phyloP scores from a whole-genome alignment of 306 rosid genomes.

The Ceratonia siliqua region DNA sequence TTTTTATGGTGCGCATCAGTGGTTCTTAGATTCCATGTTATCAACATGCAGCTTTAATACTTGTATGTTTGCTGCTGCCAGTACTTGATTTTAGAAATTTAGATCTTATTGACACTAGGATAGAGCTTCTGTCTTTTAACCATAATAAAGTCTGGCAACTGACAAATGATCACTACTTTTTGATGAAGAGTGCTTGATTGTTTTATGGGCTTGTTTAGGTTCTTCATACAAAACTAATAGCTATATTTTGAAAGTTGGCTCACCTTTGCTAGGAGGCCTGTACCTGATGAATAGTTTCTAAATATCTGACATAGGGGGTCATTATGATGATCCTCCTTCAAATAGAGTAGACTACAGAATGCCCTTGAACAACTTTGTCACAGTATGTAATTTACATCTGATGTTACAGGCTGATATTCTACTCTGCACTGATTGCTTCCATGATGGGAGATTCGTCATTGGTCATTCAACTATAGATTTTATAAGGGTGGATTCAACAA shows the following conservation, averaged over 20 bases:
- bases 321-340: constrained; percentile 21
- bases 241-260: neutral
- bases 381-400: constrained; percentile 35
- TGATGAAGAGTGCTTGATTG: neutral
- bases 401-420: constrained; percentile 74
- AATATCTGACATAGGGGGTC: constrained; percentile 1
- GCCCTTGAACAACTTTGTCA: neutral
- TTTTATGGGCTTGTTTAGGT: constrained; percentile 7
- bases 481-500: constrained; percentile 59
- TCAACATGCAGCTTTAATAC: constrained; percentile 1
- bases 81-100: constrained; percentile 12
- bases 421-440: constrained; percentile 86
- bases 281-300: neutral
- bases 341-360: constrained; percentile 25
- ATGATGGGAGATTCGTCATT: constrained; percentile 79
- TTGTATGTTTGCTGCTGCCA: constrained; percentile 10
- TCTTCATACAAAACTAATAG: neutral
- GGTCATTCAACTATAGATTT: constrained; percentile 96
- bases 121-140: constrained; percentile 21
- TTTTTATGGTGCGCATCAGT: neutral
- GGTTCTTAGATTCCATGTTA: constrained; percentile 5
- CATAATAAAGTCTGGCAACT: constrained; percentile 18
- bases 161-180: constrained; percentile 20
- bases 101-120: constrained; percentile 3
- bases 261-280: neutral